Percentiles rank a stretch among this genome's conserved stretches.
Evolutionary conservation across 441 rosid genomes (phyloP).

Genomic region (Adansonia madagascariensis): DNA sequence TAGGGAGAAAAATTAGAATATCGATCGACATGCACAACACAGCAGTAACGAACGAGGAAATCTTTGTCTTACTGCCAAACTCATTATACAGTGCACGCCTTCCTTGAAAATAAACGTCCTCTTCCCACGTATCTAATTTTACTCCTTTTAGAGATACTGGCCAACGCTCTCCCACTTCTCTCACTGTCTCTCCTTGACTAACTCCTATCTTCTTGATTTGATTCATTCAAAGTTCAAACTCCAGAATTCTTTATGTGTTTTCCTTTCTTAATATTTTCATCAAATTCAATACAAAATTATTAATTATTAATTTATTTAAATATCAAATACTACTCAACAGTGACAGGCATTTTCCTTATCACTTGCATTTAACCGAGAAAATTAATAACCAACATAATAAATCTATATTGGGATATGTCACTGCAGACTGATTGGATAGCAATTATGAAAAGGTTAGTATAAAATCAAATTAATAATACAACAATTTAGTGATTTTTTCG

Average conservation of each 20-base stretch:
- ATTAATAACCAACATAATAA: no score
- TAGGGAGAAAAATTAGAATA: slow-evolving; percentile 1
- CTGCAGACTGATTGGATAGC: no score
- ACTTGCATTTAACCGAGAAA: no score
- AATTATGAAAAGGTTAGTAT: no score
- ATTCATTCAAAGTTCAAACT: neutral
- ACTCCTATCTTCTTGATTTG: neutral
- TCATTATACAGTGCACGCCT: neutral
- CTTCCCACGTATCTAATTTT: neutral
- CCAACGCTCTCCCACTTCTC: slow-evolving; percentile 29
- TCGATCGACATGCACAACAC: neutral
- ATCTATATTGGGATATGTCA: no score
- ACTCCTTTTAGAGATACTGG: slow-evolving; percentile 25
- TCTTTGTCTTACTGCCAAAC: slow-evolving; percentile 41
- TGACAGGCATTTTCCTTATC: no score
- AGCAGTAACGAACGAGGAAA: slow-evolving; percentile 34
- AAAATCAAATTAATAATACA: no score
- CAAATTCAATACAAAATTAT: no score
- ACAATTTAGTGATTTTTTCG: no score
- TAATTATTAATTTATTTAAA: no score
- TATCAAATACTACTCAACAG: no score
- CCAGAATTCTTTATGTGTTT: neutral
- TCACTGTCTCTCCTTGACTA: slow-evolving; percentile 24
- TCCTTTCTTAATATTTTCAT: no score
- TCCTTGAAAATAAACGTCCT: slow-evolving; percentile 22